Conservation (phyloP, 176 grass and related monocot genomes). For the Elaeis guineensis region DNA sequence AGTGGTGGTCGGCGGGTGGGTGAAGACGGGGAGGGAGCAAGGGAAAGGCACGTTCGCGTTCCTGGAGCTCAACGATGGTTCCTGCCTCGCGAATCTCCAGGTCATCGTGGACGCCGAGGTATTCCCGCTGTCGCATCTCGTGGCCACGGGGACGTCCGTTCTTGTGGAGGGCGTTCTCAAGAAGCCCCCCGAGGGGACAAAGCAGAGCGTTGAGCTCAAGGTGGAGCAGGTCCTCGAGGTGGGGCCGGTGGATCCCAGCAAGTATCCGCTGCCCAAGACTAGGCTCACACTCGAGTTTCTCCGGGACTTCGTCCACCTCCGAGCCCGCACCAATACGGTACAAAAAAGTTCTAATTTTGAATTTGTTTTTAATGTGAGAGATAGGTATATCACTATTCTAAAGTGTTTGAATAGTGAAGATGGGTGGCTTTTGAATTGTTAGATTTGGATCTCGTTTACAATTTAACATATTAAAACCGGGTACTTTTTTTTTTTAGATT, state of each 20-base stretch:
- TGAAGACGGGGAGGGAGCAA: conserved; percentile 68
- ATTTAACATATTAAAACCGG: too few relatives aligned
- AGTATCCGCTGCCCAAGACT: conserved; percentile 83
- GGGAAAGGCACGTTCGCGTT: conserved; percentile 62
- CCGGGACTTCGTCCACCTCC: conserved; percentile 66
- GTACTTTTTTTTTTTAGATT: too few relatives aligned
- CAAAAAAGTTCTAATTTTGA: too few relatives aligned
- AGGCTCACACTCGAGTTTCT: conserved; percentile 71
- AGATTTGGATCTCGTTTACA: too few relatives aligned
- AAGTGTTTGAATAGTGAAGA: too few relatives aligned
- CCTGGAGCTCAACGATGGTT: conserved; percentile 88
- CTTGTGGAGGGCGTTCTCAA: conserved; percentile 75
- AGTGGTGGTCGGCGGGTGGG: conserved; percentile 71
- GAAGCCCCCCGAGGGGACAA: conserved; percentile 60
- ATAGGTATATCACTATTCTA: too few relatives aligned
- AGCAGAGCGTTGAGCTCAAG: conserved; percentile 67
- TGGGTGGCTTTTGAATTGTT: too few relatives aligned
- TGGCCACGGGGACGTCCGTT: conserved; percentile 66
- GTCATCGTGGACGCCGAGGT: conserved; percentile 51
- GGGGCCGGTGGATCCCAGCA: conserved; percentile 54
- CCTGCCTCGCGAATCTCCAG: conserved; percentile 73
- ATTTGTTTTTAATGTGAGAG: too few relatives aligned
- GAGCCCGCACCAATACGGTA: conserved; percentile 83
- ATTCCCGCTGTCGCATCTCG: conserved; percentile 48
- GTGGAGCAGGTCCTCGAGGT: conserved; percentile 68